Evolutionary conservation across 352 stramenopile genomes (phyloP).

Genomic region (Globisporangium heterothallicum): DNA sequence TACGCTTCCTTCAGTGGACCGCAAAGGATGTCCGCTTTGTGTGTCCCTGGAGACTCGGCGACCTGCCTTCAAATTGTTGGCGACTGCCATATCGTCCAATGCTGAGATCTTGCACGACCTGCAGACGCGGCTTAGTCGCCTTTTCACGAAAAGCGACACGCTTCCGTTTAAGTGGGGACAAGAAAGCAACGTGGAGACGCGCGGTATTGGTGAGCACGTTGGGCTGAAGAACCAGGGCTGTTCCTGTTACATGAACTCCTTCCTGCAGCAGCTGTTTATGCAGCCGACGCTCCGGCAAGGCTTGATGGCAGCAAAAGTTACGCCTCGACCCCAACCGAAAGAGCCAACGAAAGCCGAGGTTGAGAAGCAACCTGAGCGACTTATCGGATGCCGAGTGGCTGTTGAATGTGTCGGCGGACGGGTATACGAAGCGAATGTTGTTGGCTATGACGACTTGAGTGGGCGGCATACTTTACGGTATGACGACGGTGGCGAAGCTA

Average conservation of each 20-base stretch:
- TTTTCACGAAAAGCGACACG: conserved; percentile 64
- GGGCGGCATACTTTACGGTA: conserved; percentile 79
- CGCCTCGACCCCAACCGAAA: conserved; percentile 36
- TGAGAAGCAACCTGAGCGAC: conserved; percentile 67
- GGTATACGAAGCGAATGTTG: conserved; percentile 92
- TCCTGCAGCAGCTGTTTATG: conserved; percentile 98
- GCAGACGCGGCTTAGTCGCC: conserved; percentile 37
- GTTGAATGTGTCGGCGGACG: conserved; percentile 91
- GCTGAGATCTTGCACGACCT: conserved; percentile 57
- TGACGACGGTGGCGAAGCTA: conserved; percentile 85
- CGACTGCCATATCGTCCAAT: conserved; percentile 70
- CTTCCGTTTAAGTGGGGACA: conserved; percentile 75
- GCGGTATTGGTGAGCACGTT: conserved; percentile 78
- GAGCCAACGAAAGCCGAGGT: conserved; percentile 88
- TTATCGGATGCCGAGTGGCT: conserved; percentile 82
- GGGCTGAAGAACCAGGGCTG: conserved; percentile 98
- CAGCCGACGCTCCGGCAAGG: conserved; percentile 74
- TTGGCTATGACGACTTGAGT: conserved; percentile 79
- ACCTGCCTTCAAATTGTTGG: conserved; percentile 76
- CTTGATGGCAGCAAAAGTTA: conserved; percentile 66
- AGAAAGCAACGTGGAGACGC: conserved; percentile 78
- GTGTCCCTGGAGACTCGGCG: conserved; percentile 72
- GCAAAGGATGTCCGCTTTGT: conserved; percentile 61
- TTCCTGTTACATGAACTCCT: conserved; percentile 99
- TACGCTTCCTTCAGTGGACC: conserved; percentile 62